These are phyloP conservation scores for Danielia reshetovae DNA, from an alignment of 805 yeast genomes.

Conservation along the genomic window DNA sequence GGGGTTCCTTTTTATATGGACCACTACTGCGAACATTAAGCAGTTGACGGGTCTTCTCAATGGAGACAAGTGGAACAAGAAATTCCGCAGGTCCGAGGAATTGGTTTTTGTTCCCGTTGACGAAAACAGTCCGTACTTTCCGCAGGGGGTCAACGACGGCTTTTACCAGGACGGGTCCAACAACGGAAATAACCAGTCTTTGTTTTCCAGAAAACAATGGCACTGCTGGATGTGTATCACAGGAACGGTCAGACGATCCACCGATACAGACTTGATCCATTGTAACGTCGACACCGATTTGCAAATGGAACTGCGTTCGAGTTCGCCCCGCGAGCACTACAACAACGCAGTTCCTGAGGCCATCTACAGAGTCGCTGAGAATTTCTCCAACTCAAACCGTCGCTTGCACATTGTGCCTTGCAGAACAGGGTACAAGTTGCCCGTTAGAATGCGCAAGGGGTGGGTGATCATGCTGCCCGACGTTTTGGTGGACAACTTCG, in stretches of 20 bases:
- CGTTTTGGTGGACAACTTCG: slow-evolving; percentile 67
- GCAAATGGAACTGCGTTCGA: slow-evolving; percentile 49
- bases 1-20: slow-evolving; percentile 85
- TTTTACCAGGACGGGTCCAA: slow-evolving; percentile 9
- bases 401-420: slow-evolving; percentile 84
- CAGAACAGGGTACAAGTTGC: slow-evolving; percentile 58
- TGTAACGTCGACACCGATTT: slow-evolving; percentile 92
- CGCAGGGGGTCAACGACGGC: slow-evolving; percentile 41
- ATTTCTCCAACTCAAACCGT: slow-evolving; percentile 77
- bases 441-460: slow-evolving; percentile 70
- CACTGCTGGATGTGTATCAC: slow-evolving; percentile 98
- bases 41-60: slow-evolving; percentile 54
- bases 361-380: slow-evolving; percentile 80
- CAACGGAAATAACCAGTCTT: slow-evolving; percentile 19
- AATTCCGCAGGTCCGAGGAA: slow-evolving; percentile 87
- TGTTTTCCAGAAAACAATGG: slow-evolving; percentile 79
- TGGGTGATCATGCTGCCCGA: slow-evolving; percentile 93
- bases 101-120: slow-evolving; percentile 76
- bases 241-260: slow-evolving; percentile 85
- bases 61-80: slow-evolving; percentile 48
- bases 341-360: slow-evolving; percentile 54
- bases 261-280: slow-evolving; percentile 80
- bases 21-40: slow-evolving; percentile 67
- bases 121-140: slow-evolving; percentile 61
- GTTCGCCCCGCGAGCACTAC: slow-evolving; percentile 4